These are phyloP conservation scores for Paramecium primaurelia DNA, from an alignment of 73 alveolate species.

Conservation along the genomic window DNA sequence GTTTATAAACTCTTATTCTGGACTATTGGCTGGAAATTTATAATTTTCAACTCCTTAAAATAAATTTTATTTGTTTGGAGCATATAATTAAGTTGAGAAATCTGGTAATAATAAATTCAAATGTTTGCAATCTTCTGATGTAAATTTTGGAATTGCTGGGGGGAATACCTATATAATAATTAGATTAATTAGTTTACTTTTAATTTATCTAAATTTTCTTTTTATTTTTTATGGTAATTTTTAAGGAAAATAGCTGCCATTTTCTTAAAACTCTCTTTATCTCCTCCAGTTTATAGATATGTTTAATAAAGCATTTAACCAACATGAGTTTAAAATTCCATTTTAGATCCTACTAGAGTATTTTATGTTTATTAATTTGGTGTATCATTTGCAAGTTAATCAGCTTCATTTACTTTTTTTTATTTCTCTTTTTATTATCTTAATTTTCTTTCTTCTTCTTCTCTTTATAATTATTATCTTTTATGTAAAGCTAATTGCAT, in stretches of 20 bases:
- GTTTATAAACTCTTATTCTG: conserved; percentile 40
- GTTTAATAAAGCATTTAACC: conserved; percentile 40
- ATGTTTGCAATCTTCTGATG: conserved; percentile 46
- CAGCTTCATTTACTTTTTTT: not conserved
- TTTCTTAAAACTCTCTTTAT: conserved; percentile 34
- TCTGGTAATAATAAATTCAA: conserved; percentile 27
- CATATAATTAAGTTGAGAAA: conserved; percentile 27
- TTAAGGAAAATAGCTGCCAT: conserved; percentile 44
- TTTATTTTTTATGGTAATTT: conserved; percentile 38
- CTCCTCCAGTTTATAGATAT: conserved; percentile 32
- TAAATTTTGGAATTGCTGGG: conserved; percentile 45
- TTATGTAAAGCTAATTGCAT: conserved; percentile 58
- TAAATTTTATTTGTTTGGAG: conserved; percentile 43
- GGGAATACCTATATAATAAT: not conserved
- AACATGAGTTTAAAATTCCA: conserved; percentile 49
- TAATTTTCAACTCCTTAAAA: conserved; percentile 44
- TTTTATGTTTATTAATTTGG: not conserved
- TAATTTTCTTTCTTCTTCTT: conserved; percentile 36
- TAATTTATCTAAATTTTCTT: conserved; percentile 46
- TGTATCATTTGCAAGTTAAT: not conserved
- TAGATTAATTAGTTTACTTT: not conserved
- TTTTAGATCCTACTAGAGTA: not conserved
- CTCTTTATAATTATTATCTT: conserved; percentile 46
- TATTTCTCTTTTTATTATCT: not conserved
- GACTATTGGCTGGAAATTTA: conserved; percentile 49